phyloP scores from a whole-genome alignment of 306 rosid genomes.

The Rosa lucieae region DNA sequence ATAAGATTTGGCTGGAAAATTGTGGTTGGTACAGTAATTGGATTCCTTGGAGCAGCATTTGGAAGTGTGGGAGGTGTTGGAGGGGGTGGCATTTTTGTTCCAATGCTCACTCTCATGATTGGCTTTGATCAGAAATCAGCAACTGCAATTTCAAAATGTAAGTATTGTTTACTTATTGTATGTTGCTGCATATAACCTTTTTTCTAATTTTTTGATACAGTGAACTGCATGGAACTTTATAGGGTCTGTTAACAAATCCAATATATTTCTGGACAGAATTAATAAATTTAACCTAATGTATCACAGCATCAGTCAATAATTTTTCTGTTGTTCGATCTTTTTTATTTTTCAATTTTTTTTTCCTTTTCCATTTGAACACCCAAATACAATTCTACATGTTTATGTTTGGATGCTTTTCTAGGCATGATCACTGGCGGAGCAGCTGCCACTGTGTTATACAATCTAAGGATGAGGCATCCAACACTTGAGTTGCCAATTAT shows the following conservation, averaged over 20 bases:
- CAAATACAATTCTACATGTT: not conserved
- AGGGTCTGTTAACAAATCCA: not conserved
- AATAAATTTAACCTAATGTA: not conserved
- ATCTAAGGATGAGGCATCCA: constrained; percentile 65
- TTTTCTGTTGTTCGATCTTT: not conserved
- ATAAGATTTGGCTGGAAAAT: constrained; percentile 68
- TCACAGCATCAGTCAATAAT: not conserved
- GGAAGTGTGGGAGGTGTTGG: constrained; percentile 87
- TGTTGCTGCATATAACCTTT: not conserved
- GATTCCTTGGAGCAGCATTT: constrained; percentile 74
- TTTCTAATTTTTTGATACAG: not conserved
- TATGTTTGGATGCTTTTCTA: constrained; percentile 16
- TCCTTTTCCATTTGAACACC: not conserved
- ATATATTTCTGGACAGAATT: not conserved
- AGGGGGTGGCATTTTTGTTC: constrained; percentile 83
- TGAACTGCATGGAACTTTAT: not conserved
- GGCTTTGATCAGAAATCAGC: constrained; percentile 75
- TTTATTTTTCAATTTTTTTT: not conserved
- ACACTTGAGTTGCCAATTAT: constrained; percentile 55
- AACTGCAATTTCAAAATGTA: constrained; percentile 70
- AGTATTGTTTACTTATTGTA: not conserved
- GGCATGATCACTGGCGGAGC: constrained; percentile 79
- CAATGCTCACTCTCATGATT: constrained; percentile 65
- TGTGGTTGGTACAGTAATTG: constrained; percentile 45
- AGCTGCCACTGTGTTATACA: constrained; percentile 58